These are phyloP conservation scores for Actinidia arguta DNA, from an alignment of 179 eudicot genomes.

Conservation along the genomic window DNA sequence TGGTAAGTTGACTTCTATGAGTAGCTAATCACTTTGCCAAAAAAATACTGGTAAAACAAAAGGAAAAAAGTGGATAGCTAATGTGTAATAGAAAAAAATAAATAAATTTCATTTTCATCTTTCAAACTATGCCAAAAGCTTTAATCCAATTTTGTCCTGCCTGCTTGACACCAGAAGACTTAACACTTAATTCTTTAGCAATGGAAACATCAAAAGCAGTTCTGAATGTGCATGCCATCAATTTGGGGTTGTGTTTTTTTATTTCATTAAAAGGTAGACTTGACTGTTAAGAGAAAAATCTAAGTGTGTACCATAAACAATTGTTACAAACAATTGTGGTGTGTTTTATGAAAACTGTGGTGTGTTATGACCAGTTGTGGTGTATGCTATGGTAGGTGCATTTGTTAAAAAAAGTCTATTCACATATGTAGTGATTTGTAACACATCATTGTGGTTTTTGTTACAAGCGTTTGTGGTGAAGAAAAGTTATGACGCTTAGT, in stretches of 20 bases:
- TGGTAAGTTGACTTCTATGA: constrained; percentile 58
- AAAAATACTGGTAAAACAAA: background rate
- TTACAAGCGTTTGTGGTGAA: too few species aligned
- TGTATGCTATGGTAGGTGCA: too few species aligned
- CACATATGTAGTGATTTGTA: too few species aligned
- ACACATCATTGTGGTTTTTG: too few species aligned
- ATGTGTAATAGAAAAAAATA: background rate
- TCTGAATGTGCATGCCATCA: background rate
- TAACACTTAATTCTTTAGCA: background rate
- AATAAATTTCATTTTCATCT: background rate
- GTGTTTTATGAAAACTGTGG: too few species aligned
- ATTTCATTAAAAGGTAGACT: background rate
- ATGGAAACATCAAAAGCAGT: background rate
- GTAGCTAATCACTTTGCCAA: background rate
- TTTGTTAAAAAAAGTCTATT: too few species aligned
- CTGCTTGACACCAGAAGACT: background rate
- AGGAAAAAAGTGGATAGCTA: background rate
- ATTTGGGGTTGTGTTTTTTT: constrained; percentile 5
- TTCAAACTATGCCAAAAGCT: background rate
- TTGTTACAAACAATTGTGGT: too few species aligned
- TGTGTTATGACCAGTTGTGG: too few species aligned
- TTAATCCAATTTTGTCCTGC: background rate
- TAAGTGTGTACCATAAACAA: too few species aligned
- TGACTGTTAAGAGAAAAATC: background rate
- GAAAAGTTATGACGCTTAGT: too few species aligned